phyloP scores from a whole-genome alignment of 331 rosid species.

The Quercus lobata region DNA sequence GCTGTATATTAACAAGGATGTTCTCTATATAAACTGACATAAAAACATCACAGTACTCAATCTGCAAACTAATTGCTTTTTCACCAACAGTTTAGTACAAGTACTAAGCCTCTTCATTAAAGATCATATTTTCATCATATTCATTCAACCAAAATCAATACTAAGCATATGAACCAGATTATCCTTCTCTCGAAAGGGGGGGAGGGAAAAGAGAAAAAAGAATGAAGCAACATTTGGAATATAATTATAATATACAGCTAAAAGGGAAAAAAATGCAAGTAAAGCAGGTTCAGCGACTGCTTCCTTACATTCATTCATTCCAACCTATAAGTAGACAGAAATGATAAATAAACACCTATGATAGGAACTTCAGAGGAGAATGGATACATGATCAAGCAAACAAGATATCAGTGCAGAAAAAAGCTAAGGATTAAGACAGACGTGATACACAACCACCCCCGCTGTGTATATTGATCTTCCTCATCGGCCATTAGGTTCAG shows the following conservation, averaged over 20 bases:
- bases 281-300: not conserved
- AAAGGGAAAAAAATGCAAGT: not conserved
- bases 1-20: no score
- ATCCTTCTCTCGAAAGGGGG: no score
- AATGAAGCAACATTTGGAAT: not conserved
- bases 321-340: not conserved
- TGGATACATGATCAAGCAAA: conserved; percentile 32
- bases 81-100: not conserved
- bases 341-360: not conserved
- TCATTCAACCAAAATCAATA: no score
- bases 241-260: not conserved
- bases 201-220: no score
- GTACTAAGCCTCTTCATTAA: not conserved
- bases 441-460: conserved; percentile 18
- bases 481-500: conserved; percentile 62
- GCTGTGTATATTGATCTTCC: not conserved
- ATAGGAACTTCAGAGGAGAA: not conserved
- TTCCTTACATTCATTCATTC: not conserved
- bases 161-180: no score
- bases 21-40: no score
- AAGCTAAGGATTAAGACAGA: conserved; percentile 13
- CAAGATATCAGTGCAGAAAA: not conserved
- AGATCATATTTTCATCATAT: not conserved
- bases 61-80: not conserved
- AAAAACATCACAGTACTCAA: not conserved